phyloP scores from a whole-genome alignment of 257 asterid genomes.

The Prunella vulgaris region DNA sequence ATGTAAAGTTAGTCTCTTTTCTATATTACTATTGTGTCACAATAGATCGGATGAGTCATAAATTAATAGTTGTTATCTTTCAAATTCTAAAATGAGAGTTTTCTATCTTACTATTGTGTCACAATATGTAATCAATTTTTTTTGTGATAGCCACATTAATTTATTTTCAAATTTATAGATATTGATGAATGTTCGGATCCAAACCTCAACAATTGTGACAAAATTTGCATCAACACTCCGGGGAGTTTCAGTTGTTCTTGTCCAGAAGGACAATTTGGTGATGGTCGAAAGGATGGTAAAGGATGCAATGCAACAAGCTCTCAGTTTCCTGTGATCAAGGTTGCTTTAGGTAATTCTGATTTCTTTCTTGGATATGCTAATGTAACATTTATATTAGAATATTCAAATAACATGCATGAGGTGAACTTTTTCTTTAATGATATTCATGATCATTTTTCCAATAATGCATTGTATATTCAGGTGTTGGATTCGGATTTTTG shows the following conservation, averaged over 20 bases:
- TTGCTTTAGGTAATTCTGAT: conserved; percentile 15
- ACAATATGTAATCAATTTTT: too few species aligned
- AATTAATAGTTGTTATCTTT: too few species aligned
- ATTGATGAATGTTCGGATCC: conserved; percentile 14
- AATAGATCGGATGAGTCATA: too few species aligned
- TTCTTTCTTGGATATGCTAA: not conserved
- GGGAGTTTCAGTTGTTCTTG: conserved; percentile 13
- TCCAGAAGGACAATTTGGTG: conserved; percentile 8
- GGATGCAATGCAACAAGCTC: not conserved
- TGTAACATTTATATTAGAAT: not conserved
- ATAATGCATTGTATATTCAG: conserved; percentile 30
- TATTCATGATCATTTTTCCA: not conserved
- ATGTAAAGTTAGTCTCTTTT: too few species aligned
- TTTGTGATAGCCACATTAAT: too few species aligned
- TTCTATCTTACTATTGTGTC: too few species aligned
- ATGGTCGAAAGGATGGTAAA: conserved; percentile 8
- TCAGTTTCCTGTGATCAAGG: not conserved
- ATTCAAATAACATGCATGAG: too few species aligned
- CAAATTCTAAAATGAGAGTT: too few species aligned
- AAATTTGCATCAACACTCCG: not conserved
- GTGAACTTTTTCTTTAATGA: not conserved
- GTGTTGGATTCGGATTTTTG: conserved; percentile 60
- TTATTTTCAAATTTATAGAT: not conserved
- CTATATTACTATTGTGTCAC: too few species aligned
- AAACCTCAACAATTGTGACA: not conserved